Conservation (phyloP, 2,329 filamentous ascomycete genomes). For the Gaeumannomyces tritici region DNA sequence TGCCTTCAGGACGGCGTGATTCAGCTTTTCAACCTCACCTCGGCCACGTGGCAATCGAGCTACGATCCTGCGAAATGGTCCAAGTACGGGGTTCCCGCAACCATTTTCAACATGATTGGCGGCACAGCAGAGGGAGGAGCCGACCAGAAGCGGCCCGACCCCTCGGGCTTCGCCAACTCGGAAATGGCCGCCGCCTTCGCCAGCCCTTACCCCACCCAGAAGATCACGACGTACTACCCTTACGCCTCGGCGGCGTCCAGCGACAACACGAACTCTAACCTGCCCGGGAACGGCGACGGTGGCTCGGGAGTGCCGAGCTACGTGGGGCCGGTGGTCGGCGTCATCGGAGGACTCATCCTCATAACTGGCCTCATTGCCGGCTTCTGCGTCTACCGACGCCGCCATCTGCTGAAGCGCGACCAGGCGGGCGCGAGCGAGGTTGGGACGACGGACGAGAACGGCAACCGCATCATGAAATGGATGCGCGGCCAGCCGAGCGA, state of each 20-base stretch:
- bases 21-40: conserved; percentile 64
- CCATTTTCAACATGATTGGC: conserved; percentile 56
- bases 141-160: conserved; percentile 54
- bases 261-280: conserved; percentile 18
- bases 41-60: conserved; percentile 55
- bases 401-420: conserved; percentile 28
- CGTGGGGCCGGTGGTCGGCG: conserved; percentile 52
- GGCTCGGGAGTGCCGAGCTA: conserved; percentile 39
- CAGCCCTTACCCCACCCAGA: conserved; percentile 42
- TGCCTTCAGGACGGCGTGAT: conserved; percentile 46
- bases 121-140: conserved; percentile 57
- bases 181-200: conserved; percentile 44
- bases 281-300: conserved; percentile 12
- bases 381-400: conserved; percentile 42
- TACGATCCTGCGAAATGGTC: conserved; percentile 57
- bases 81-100: conserved; percentile 60
- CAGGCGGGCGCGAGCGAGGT: conserved; percentile 25
- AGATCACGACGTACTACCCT: conserved; percentile 51
- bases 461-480: conserved; percentile 41
- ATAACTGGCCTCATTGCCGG: conserved; percentile 40
- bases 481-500: conserved; percentile 32
- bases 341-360: conserved; percentile 48
- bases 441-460: conserved; percentile 30
- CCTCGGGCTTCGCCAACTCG: conserved; percentile 41
- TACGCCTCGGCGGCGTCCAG: conserved; percentile 31